A percentile compares a stretch with the other conserved stretches of the same genome.
Conservation (phyloP, 2,329 filamentous ascomycete genomes). For the Pestalotiopsis sp. region DNA sequence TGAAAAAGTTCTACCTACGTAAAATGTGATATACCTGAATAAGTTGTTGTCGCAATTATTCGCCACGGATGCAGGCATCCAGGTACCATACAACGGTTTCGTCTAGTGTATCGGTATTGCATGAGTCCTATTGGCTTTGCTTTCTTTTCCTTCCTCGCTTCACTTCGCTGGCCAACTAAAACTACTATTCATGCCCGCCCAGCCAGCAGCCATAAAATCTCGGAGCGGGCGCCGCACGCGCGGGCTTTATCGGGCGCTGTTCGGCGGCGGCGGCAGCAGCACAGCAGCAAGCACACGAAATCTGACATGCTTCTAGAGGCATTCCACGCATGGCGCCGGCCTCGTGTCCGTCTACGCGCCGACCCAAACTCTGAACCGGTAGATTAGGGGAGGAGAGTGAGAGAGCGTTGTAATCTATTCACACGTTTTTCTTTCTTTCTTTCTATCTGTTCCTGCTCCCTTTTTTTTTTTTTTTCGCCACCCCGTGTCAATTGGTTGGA, state of each 20-base stretch:
- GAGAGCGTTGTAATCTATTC: background rate
- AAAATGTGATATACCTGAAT: no score
- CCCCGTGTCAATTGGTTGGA: background rate
- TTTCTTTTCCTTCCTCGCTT: background rate
- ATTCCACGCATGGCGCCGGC: background rate
- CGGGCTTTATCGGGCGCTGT: background rate
- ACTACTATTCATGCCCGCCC: background rate
- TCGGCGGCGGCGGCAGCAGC: background rate
- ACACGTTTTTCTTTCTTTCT: background rate
- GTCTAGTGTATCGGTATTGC: background rate
- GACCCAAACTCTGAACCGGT: background rate
- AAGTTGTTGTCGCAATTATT: background rate
- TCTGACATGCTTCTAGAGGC: slow-evolving; percentile 4
- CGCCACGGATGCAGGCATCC: background rate
- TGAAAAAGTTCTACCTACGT: no score
- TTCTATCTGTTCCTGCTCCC: background rate
- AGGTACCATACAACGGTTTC: background rate
- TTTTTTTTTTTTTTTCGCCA: background rate
- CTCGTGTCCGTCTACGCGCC: background rate
- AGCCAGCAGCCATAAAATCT: background rate
- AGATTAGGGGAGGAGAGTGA: background rate
- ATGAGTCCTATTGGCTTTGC: background rate
- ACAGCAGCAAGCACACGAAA: no score
- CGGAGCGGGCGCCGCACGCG: background rate
- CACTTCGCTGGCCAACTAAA: background rate